A percentile compares a stretch with the other conserved stretches of the same genome.
Evolutionary conservation across 2,329 filamentous ascomycete species (phyloP).

Genomic region (Dactylellina parvicollis): DNA sequence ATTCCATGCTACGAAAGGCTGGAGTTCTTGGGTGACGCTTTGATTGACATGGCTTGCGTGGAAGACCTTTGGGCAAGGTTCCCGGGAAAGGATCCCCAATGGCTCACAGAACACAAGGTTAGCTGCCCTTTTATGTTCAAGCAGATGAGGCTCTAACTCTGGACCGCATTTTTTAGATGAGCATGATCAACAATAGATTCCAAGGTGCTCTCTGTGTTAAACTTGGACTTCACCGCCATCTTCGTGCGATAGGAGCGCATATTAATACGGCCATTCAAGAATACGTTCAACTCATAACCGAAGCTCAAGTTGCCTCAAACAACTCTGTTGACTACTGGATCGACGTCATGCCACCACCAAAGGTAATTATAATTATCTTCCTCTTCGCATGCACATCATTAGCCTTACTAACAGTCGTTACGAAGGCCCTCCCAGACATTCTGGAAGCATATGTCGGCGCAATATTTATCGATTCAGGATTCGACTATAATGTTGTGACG

Average conservation of each 20-base stretch:
- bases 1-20: constrained; percentile 89
- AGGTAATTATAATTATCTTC: constrained; percentile 61
- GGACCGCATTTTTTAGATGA: constrained; percentile 69
- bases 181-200: constrained; percentile 98
- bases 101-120: constrained; percentile 93
- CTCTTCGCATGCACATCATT: background rate
- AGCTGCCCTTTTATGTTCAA: constrained; percentile 21
- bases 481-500: constrained; percentile 77
- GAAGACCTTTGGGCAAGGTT: constrained; percentile 81
- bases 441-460: constrained; percentile 90
- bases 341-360: constrained; percentile 70
- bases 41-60: constrained; percentile 86
- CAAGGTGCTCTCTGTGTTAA: constrained; percentile 81
- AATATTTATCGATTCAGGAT: constrained; percentile 87
- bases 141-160: background rate
- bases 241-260: constrained; percentile 67
- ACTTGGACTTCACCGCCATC: constrained; percentile 78
- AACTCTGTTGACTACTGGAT: constrained; percentile 76
- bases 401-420: constrained; percentile 20
- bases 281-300: constrained; percentile 70
- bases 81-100: constrained; percentile 86
- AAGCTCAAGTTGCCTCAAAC: constrained; percentile 65
- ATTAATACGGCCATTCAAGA: constrained; percentile 66
- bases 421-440: constrained; percentile 77
- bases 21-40: constrained; percentile 82